These are phyloP conservation scores for Trichoderma harzianum DNA, from an alignment of 2,329 filamentous ascomycete species.

Conservation along the genomic window DNA sequence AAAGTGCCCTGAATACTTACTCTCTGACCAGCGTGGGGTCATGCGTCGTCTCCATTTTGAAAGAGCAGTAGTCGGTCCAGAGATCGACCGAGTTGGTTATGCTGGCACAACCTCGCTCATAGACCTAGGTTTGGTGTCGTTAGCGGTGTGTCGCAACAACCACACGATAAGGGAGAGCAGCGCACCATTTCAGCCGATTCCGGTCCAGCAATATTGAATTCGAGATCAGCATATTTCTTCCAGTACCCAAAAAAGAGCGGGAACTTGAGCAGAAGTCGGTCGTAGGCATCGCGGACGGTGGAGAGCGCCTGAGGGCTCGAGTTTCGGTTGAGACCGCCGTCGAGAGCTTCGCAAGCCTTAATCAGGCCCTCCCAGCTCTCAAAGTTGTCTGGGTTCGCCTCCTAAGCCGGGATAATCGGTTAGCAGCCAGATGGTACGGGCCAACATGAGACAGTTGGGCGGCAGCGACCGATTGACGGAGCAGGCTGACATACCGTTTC, in stretches of 20 bases:
- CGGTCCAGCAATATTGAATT: conserved; percentile 94
- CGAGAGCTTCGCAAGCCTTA: conserved; percentile 74
- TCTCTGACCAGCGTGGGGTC: conserved; percentile 95
- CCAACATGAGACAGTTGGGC: neutral
- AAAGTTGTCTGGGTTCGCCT: conserved; percentile 80
- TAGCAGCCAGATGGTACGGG: conserved; percentile 20
- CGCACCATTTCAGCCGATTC: conserved; percentile 95
- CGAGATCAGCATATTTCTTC: conserved; percentile 98
- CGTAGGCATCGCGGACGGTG: conserved; percentile 81
- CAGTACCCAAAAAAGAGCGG: conserved; percentile 96
- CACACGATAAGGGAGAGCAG: neutral
- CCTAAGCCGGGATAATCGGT: conserved; percentile 37
- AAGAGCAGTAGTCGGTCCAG: conserved; percentile 95
- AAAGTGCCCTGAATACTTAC: conserved; percentile 79
- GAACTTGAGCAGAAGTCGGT: conserved; percentile 90
- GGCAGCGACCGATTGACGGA: neutral
- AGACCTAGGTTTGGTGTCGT: conserved; percentile 58
- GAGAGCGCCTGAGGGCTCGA: conserved; percentile 92
- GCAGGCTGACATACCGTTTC: conserved; percentile 61
- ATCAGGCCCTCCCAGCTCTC: conserved; percentile 94
- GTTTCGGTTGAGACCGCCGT: conserved; percentile 93
- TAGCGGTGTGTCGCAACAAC: neutral
- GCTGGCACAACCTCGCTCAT: conserved; percentile 90
- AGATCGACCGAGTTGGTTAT: conserved; percentile 92
- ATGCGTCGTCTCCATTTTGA: conserved; percentile 97